Conservation (phyloP, 306 rosid genomes). For the peach (Prunus persica) region Prunus_persica_NCBIv2 NC_034009.1:42476001-42476500, state of each 20-base stretch:
- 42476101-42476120: neutral
- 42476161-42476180: neutral
- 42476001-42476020: too few species aligned
- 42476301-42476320: constrained; percentile 3
- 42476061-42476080: too few species aligned
- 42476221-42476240: neutral
- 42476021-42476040: too few species aligned
- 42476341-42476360: neutral
- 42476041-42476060: too few species aligned
- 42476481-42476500: neutral
- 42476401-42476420: constrained; percentile 1
- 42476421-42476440: neutral
- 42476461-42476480: neutral
- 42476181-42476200: neutral
- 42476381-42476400: neutral
- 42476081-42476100: too few species aligned
- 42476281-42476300: neutral
- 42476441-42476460: neutral
- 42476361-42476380: constrained; percentile 11
- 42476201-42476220: neutral
- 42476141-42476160: neutral
- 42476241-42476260: neutral
- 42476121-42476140: neutral
- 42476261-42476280: neutral
- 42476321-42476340: constrained; percentile 8